Evolutionary conservation across 192 early-diverging fungal species (phyloP).

Genomic region (Podila clonocystis): DNA sequence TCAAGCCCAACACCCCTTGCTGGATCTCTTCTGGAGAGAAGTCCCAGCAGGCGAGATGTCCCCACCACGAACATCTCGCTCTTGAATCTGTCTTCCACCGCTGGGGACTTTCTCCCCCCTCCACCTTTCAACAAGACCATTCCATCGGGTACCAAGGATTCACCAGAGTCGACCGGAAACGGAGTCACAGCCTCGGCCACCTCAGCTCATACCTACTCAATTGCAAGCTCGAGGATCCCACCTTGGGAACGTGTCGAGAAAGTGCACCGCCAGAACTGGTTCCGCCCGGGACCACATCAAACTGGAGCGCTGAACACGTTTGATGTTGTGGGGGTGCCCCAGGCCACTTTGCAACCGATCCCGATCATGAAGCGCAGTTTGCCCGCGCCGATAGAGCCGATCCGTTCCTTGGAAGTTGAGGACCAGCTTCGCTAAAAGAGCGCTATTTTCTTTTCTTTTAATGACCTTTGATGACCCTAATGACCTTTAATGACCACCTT

Average conservation of each 20-base stretch:
- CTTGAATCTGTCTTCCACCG: neutral
- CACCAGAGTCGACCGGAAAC: neutral
- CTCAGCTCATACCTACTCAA: neutral
- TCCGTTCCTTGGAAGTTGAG: slow-evolving; percentile 29
- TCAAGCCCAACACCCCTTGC: neutral
- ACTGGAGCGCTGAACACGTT: slow-evolving; percentile 26
- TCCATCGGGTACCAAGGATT: neutral
- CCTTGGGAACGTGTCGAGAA: slow-evolving; percentile 42
- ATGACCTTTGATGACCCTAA: slow-evolving; percentile 3
- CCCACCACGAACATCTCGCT: neutral
- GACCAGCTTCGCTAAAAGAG: slow-evolving; percentile 14
- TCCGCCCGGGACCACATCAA: slow-evolving; percentile 43
- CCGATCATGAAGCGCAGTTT: slow-evolving; percentile 35
- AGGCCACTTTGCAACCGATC: slow-evolving; percentile 13
- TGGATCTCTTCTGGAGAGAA: slow-evolving; percentile 16
- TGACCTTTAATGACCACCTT: neutral
- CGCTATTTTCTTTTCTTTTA: neutral
- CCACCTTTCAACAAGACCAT: slow-evolving; percentile 12
- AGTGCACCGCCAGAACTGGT: slow-evolving; percentile 50
- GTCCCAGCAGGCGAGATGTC: slow-evolving; percentile 21
- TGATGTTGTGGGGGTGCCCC: slow-evolving; percentile 22
- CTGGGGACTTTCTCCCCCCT: slow-evolving; percentile 14
- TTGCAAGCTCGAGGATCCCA: slow-evolving; percentile 5
- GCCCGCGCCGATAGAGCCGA: slow-evolving; percentile 8
- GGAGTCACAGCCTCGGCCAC: neutral